Base-by-base conservation (phyloP, 1,284 basidiomycete species). In the Pyrrhoderma lamaoense region DNA sequence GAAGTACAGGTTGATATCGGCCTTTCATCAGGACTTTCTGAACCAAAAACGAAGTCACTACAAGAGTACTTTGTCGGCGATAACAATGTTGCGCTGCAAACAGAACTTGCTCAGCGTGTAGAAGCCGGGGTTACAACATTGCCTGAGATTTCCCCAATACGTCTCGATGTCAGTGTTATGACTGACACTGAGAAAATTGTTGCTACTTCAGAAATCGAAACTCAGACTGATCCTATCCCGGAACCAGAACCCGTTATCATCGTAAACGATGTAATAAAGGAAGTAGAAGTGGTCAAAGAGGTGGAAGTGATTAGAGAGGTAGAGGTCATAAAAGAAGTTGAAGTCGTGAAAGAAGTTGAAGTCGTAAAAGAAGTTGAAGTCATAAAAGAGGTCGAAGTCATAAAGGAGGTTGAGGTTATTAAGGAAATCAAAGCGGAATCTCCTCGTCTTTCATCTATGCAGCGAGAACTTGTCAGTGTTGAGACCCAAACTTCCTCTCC, bases 1-100 rank as follows among this genome's bases (percentile, higher is more conserved):
- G 74, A 71, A 23, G 62, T 73, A 21, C 76, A 78, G 58, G 35
- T 42, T 11, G 31, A 51, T 23, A n/a, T n/a, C n/a, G n/a, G n/a
- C n/a, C n/a, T n/a, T n/a, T n/a, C n/a, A n/a, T n/a, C n/a, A n/a
- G n/a, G n/a, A n/a, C n/a, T n/a, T n/a, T n/a, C n/a, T n/a, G n/a
- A n/a, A n/a, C n/a, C n/a, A n/a, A n/a, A n/a, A n/a, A n/a, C n/a
- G n/a, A n/a, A n/a, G n/a, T n/a, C n/a, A n/a, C n/a, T n/a, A n/a
- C n/a, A n/a, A n/a, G n/a, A n/a, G n/a, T n/a, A n/a, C n/a, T n/a
- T n/a, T n/a, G n/a, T n/a, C n/a, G n/a, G n/a, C n/a, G n/a, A n/a
- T 22, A 42, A n/a, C 42, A 18, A 51, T 45, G 49, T 31, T 5
- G 27, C 27, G 7, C 27, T 31, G 5, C 49, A 51, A 37, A 51